Evolutionary conservation across 2,329 filamentous ascomycete species (phyloP), one percentile per base, ranked within the genome.

Genomic region (Fusarium sp.): DNA sequence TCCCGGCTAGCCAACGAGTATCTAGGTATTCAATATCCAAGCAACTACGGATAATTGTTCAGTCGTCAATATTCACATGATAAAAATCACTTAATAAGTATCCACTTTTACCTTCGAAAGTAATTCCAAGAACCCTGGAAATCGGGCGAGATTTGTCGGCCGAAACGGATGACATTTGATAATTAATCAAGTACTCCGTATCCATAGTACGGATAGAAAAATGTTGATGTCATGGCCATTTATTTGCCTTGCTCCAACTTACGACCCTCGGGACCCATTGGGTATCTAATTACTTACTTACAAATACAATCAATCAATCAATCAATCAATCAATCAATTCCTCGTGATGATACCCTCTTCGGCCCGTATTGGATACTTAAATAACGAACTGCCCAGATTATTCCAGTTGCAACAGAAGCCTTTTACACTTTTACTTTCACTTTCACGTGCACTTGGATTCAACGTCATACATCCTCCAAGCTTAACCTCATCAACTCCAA

Each of bases 181-280:
- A 52, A 3, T 38, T n/a, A 25, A 38, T n/a, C 11, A 32, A 8
- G 25, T n/a, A n/a, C n/a, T n/a, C n/a, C n/a, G n/a, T 27, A 29
- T 22, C 22, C 22, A 22, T 34, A 38, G 64, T 62, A 57, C 27
- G 27, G 10, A 29, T 29, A 34, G 57, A 47, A 8, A 25, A 58
- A 49, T 60, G 64, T 69, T 72, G 70, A 72, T 72, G 70, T 71
- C 70, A 72, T 72, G 64, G 65, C 59, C 47, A 69, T 52, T 66
- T 49, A 69, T 52, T 66, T 49, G 47, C 30, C 47, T 66, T 40
- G 32, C 38, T 34, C 43, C n/a, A 61, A 45, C 40, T 38, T 48
- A 61, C 58, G 43, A 60, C 40, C 32, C 29, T 18, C 34, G 9
- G 9, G 34, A 40, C 29, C 25, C 24, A 53, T 38, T 27, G n/a